Percentiles rank a stretch among this genome's conserved stretches.
These are phyloP conservation scores for Colletotrichum sp. DNA, from an alignment of 2,329 filamentous ascomycete species.

Conservation along the genomic window DNA sequence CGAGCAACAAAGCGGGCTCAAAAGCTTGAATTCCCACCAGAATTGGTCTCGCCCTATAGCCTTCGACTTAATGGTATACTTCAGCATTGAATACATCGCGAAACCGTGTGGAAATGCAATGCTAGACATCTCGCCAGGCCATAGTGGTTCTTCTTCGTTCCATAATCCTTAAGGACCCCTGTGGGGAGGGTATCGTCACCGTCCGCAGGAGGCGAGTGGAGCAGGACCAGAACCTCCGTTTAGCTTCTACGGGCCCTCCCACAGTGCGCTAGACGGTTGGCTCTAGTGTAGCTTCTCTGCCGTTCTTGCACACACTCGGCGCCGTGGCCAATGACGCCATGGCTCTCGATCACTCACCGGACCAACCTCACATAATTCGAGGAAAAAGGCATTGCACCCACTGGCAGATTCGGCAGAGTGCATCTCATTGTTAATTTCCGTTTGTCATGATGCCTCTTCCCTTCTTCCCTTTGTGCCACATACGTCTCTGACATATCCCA, in stretches of 20 bases:
- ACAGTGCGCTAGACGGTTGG: not conserved
- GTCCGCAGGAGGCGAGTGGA: not conserved
- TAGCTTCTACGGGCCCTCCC: not conserved
- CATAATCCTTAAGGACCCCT: not conserved
- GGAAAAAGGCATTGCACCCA: not conserved
- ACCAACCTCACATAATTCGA: not conserved
- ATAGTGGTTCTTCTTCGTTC: not conserved
- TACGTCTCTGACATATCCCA: not conserved
- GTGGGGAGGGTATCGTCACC: conserved; percentile 8
- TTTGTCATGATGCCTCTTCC: not conserved
- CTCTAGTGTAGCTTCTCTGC: not conserved
- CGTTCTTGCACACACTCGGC: not conserved
- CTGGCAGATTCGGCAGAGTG: not conserved
- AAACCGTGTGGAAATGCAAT: not conserved
- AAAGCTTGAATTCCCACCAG: not conserved
- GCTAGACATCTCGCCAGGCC: not conserved
- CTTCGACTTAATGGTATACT: not conserved
- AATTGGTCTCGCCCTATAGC: not conserved
- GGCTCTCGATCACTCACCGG: not conserved
- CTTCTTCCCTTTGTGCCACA: not conserved
- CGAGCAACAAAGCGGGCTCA: not conserved
- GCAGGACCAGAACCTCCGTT: conserved; percentile 7
- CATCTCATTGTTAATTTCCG: not conserved
- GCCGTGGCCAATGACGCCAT: conserved; percentile 15
- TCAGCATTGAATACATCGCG: not conserved